Evolutionary conservation across 306 rosid genomes (phyloP), one percentile per base, ranked within the genome.

Genomic region (Alnus rubra): DNA sequence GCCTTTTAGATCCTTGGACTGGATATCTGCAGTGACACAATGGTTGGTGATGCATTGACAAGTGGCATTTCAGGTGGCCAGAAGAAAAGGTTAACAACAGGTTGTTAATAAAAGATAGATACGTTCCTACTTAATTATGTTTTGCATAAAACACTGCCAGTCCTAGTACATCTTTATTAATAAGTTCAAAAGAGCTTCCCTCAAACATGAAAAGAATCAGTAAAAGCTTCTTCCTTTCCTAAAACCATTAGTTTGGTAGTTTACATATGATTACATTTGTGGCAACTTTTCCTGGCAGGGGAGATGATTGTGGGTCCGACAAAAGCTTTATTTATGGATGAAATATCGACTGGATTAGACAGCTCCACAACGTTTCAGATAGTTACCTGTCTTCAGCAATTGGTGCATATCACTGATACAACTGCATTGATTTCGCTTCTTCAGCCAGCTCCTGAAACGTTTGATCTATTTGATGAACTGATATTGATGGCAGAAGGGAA

Each of bases 231-330:
- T 23, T 47, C 81, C 75, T 59, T 78, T 83, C 71, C 79, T 76
- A 42, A 80, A 79, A 71, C 67, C 74, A 49, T 31, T 71, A 33
- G 5, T 64, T 14, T 37, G 70, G 23, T 1, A 64, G 15, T 35
- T 16, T 7, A 8, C 33, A 35, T 15, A 19, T 37, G n/a, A 37
- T 64, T 13, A 37, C 1, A 35, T 42, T 67, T 39, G 79, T 74
- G 47, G 45, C 44, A 44, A 45, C 47, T 58, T 83, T 53, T 48
- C 65, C 47, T 81, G 81, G 78, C 84, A 92, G 97, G 93, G 78
- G 97, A 92, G 93, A 90, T 92, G 97, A 90, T 90, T 55, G 93
- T 89, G 14, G 97, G 97, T 73, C 97, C 97, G 13, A 81, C 87
- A 23, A 92, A 84, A 85, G 84, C 97, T 68, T 85, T 92, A 48